Evolutionary conservation across 2,329 filamentous ascomycete species (phyloP).

Genomic region (Exophiala viscosa): DNA sequence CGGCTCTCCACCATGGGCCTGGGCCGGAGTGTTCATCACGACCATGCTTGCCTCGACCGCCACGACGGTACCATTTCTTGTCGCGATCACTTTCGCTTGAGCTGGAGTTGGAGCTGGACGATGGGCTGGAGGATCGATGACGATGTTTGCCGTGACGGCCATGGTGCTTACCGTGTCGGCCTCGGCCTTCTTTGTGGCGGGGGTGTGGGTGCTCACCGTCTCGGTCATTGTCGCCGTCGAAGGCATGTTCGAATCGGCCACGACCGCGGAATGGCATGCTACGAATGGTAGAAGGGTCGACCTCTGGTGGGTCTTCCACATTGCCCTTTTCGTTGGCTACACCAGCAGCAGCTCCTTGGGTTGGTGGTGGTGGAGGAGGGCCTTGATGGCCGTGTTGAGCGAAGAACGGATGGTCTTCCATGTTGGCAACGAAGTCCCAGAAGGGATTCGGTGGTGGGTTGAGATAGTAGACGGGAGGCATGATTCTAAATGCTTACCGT

Average conservation of each 20-base stretch:
- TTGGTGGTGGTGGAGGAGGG: slow-evolving; percentile 29
- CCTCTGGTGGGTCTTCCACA: slow-evolving; percentile 26
- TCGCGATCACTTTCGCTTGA: slow-evolving; percentile 5
- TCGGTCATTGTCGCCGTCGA: slow-evolving; percentile 13
- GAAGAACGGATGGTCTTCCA: slow-evolving; percentile 50
- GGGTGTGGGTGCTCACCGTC: slow-evolving; percentile 1
- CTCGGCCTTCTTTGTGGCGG: slow-evolving; percentile 13
- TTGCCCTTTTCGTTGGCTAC: slow-evolving; percentile 19
- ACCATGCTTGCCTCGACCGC: slow-evolving; percentile 16
- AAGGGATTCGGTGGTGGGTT: slow-evolving; percentile 42
- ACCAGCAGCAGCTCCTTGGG: slow-evolving; percentile 6
- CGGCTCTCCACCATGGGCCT: slow-evolving; percentile 8
- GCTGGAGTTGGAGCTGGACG: background rate
- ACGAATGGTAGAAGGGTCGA: slow-evolving; percentile 25
- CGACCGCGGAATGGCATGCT: slow-evolving; percentile 25
- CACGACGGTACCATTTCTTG: slow-evolving; percentile 6
- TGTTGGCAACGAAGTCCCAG: slow-evolving; percentile 53
- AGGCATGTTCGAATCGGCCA: slow-evolving; percentile 23
- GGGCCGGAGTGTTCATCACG: background rate
- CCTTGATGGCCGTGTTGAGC: slow-evolving; percentile 33
- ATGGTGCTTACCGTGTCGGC: slow-evolving; percentile 10
- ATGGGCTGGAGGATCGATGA: background rate
- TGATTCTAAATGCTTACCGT: slow-evolving; percentile 32
- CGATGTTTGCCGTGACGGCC: background rate
- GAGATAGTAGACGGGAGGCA: slow-evolving; percentile 53